Conservation (phyloP, 1,139 yeast species). For the Schwanniomyces etchellsii region DNA sequence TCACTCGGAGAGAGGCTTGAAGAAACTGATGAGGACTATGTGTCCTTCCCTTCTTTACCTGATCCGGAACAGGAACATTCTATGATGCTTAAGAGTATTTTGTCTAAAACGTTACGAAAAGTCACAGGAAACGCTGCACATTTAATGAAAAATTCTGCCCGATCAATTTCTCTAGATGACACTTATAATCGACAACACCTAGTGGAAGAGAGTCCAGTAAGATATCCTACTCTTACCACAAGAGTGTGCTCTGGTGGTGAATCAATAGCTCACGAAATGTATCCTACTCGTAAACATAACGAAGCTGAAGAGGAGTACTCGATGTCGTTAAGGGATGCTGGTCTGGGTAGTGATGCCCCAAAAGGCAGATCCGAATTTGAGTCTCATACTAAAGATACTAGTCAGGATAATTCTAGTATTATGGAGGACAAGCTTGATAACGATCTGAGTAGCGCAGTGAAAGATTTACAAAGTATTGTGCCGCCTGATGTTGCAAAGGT, state of each 20-base stretch:
- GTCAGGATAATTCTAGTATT: no score
- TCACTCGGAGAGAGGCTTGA: no score
- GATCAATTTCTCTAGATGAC: slow-evolving; percentile 3
- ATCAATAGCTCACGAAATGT: no score
- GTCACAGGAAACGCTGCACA: slow-evolving; percentile 42
- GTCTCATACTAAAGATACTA: neutral
- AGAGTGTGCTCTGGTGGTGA: no score
- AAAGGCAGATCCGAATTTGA: neutral
- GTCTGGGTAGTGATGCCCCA: neutral
- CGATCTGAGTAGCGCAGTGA: no score
- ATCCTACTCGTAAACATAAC: neutral
- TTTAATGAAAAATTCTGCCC: slow-evolving; percentile 28
- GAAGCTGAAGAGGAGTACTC: neutral
- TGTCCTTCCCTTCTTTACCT: slow-evolving; percentile 41
- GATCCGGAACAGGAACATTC: slow-evolving; percentile 35
- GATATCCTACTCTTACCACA: slow-evolving; percentile 5
- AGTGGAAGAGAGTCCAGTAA: slow-evolving; percentile 4
- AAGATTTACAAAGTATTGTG: no score
- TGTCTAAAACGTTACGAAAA: slow-evolving; percentile 37
- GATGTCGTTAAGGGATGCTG: neutral
- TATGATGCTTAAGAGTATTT: slow-evolving; percentile 26
- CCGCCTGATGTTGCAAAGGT: no score
- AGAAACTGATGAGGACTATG: slow-evolving; percentile 37
- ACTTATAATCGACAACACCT: slow-evolving; percentile 2
- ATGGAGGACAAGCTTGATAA: no score